Conservation (phyloP, 768 basidiomycete genomes). For the Daedalea quercina region DNA sequence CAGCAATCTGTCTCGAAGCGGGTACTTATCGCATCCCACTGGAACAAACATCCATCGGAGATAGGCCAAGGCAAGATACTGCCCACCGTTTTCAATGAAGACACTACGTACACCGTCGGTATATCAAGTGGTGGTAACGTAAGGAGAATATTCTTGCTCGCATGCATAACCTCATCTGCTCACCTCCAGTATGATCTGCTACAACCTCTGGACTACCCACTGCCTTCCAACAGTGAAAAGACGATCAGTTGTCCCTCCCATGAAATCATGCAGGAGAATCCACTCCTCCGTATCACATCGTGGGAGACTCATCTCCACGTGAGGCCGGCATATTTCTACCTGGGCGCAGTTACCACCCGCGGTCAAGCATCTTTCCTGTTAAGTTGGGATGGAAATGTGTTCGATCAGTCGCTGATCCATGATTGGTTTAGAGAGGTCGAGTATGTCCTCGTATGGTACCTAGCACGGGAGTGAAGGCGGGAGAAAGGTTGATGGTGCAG, state of each 20-base stretch:
- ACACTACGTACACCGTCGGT: not conserved
- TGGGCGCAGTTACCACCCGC: not conserved
- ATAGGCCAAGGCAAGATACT: not conserved
- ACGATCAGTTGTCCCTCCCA: not conserved
- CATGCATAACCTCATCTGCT: not conserved
- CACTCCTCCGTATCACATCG: no score
- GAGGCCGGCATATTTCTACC: not conserved
- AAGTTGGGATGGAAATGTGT: not conserved
- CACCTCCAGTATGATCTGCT: not conserved
- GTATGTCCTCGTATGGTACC: not conserved
- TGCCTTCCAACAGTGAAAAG: not conserved
- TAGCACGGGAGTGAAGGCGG: not conserved
- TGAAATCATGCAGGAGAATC: not conserved
- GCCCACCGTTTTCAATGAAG: not conserved
- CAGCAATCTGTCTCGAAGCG: not conserved
- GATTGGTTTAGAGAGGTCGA: not conserved
- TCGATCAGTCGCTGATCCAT: not conserved
- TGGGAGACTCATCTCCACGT: not conserved
- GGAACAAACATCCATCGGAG: not conserved
- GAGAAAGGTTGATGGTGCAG: not conserved
- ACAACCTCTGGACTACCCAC: not conserved
- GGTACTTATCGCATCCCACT: not conserved
- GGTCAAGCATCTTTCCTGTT: not conserved
- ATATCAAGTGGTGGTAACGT: not conserved
- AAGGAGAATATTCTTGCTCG: not conserved